Conservation (phyloP, 352 stramenopile genomes). For the Peronospora belbahrii region DNA sequence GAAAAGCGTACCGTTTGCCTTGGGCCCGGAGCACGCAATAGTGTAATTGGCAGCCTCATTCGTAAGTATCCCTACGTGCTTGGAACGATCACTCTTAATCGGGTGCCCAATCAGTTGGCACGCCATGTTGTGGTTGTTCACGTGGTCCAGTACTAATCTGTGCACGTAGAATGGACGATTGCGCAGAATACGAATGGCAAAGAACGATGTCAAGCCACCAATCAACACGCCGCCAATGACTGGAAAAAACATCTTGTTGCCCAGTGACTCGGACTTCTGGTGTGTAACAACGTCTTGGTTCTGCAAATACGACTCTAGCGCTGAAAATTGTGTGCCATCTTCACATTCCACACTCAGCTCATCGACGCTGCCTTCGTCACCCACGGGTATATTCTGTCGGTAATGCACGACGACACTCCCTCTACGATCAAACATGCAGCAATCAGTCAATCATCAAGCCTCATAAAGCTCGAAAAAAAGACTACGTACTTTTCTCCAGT, state of each 20-base stretch:
- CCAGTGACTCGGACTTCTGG: conserved; percentile 51
- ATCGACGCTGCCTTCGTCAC: conserved; percentile 34
- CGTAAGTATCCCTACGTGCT: conserved; percentile 58
- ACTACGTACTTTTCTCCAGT: conserved; percentile 45
- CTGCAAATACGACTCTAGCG: conserved; percentile 47
- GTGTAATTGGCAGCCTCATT: conserved; percentile 58
- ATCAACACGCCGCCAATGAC: conserved; percentile 55
- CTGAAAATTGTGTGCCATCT: conserved; percentile 50
- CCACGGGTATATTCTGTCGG: conserved; percentile 25
- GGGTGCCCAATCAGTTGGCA: conserved; percentile 52
- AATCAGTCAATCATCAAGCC: not conserved
- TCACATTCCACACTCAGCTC: conserved; percentile 35
- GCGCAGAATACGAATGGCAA: conserved; percentile 65
- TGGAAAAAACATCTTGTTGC: conserved; percentile 65
- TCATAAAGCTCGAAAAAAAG: not conserved
- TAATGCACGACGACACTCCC: conserved; percentile 43
- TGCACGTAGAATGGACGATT: conserved; percentile 77
- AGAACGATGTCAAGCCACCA: conserved; percentile 58
- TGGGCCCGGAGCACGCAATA: conserved; percentile 53
- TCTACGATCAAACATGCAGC: conserved; percentile 8
- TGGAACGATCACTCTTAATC: conserved; percentile 64
- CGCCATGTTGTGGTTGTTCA: conserved; percentile 64
- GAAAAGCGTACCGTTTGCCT: conserved; percentile 61
- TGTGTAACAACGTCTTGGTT: conserved; percentile 45
- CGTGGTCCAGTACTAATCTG: conserved; percentile 66